phyloP scores from a whole-genome alignment of 2,329 filamentous ascomycete species.

The Beauveria sp. region DNA sequence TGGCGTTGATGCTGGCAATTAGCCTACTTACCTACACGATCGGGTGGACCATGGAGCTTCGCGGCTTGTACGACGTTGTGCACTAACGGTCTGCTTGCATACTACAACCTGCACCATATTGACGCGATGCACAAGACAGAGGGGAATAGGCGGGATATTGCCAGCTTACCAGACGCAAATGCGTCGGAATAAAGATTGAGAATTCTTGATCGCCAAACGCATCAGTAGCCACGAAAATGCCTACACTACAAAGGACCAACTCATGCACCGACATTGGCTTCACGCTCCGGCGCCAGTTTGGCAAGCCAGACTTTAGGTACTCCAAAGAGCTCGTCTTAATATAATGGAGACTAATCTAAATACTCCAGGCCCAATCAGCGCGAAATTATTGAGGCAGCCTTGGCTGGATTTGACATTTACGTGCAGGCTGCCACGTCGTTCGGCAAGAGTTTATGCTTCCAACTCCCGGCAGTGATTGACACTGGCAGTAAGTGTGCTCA shows the following conservation, averaged over 20 bases:
- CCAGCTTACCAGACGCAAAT: not conserved
- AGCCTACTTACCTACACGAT: not conserved
- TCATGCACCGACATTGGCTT: conserved; percentile 63
- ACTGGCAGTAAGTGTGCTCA: conserved; percentile 59
- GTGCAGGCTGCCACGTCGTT: conserved; percentile 87
- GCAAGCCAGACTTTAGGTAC: conserved; percentile 67
- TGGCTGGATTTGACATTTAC: conserved; percentile 84
- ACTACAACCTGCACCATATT: not conserved
- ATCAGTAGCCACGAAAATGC: conserved; percentile 22
- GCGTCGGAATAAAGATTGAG: not conserved
- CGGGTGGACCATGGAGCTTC: not conserved
- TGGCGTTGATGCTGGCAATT: not conserved
- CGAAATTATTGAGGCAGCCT: conserved; percentile 76
- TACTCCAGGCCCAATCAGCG: conserved; percentile 66
- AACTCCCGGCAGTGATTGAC: conserved; percentile 81
- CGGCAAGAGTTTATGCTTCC: conserved; percentile 89
- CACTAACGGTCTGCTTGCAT: not conserved
- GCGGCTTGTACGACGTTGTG: too few species aligned
- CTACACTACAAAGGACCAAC: conserved; percentile 34
- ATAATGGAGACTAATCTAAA: not conserved
- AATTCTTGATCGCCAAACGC: not conserved
- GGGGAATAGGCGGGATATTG: not conserved
- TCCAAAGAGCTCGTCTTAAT: not conserved
- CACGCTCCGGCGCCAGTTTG: conserved; percentile 65
- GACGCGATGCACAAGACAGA: not conserved